A percentile compares a stretch with the other conserved stretches of the same genome.
These are phyloP conservation scores for Lodderomyces theae DNA, from an alignment of 1,139 yeast genomes.

Conservation along the genomic window DNA sequence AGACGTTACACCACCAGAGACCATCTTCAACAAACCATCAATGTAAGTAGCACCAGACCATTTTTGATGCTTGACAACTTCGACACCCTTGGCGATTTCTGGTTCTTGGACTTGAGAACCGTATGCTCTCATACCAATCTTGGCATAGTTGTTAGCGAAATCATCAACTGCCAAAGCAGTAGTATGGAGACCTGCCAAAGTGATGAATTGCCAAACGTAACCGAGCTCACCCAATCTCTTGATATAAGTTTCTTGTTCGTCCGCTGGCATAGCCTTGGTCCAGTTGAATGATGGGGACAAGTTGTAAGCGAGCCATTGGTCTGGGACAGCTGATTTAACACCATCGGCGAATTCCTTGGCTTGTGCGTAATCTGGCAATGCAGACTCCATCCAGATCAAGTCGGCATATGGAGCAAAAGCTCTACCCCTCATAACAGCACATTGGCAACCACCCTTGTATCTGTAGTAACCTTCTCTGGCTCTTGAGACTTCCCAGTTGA, in stretches of 20 bases:
- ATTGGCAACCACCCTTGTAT: slow-evolving; percentile 94
- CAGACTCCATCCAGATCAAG: slow-evolving; percentile 98
- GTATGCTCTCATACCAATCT: slow-evolving; percentile 93
- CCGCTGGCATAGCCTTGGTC: slow-evolving; percentile 87
- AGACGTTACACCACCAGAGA: slow-evolving; percentile 91
- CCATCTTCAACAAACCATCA: slow-evolving; percentile 85
- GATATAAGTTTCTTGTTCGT: slow-evolving; percentile 90
- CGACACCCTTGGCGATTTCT: slow-evolving; percentile 88
- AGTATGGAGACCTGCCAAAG: slow-evolving; percentile 95
- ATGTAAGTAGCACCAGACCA: slow-evolving; percentile 99
- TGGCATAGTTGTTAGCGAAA: slow-evolving; percentile 75
- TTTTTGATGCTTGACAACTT: slow-evolving; percentile 95
- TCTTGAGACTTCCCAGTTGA: slow-evolving; percentile 95
- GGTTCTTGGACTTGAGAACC: slow-evolving; percentile 84
- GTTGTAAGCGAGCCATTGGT: slow-evolving; percentile 95
- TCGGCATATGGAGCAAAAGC: slow-evolving; percentile 95
- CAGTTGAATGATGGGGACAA: slow-evolving; percentile 97
- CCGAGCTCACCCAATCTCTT: slow-evolving; percentile 85
- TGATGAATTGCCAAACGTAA: slow-evolving; percentile 96
- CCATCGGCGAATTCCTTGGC: slow-evolving; percentile 95
- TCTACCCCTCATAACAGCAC: slow-evolving; percentile 96
- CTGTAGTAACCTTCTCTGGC: slow-evolving; percentile 98
- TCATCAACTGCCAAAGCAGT: slow-evolving; percentile 90
- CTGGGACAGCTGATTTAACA: slow-evolving; percentile 75
- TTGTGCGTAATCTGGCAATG: slow-evolving; percentile 89